phyloP scores from a whole-genome alignment of 2,329 filamentous ascomycete species.

The Ophiocordyceps camponoti-leonardi region DNA sequence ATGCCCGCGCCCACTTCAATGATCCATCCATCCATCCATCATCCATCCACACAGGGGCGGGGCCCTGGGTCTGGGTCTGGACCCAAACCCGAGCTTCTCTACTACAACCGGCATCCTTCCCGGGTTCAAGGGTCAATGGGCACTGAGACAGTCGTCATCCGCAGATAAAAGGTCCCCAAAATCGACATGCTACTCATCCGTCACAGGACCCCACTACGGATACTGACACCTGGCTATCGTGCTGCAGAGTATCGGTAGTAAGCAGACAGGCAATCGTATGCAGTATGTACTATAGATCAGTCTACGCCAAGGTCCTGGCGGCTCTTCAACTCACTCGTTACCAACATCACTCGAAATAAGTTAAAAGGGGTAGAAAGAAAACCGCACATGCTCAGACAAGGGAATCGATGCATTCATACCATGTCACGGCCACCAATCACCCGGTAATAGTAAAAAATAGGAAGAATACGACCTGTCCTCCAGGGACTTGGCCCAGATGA shows the following conservation, averaged over 20 bases:
- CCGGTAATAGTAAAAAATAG: neutral
- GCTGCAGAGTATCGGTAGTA: neutral
- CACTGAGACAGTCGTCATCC: neutral
- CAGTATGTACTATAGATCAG: neutral
- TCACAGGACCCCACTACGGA: neutral
- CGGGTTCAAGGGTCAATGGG: neutral
- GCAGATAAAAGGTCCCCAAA: neutral
- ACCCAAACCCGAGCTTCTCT: too few species aligned
- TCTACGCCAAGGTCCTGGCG: constrained; percentile 1
- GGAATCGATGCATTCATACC: constrained; percentile 1
- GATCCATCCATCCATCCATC: neutral
- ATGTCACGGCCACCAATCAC: neutral
- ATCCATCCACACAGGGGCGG: neutral
- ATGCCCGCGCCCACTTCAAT: neutral
- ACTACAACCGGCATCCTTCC: neutral
- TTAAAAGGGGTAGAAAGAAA: neutral
- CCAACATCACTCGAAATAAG: neutral
- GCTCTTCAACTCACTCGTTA: constrained; percentile 3
- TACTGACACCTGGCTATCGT: neutral
- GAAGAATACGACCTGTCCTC: constrained; percentile 1
- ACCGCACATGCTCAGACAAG: neutral
- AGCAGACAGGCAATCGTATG: neutral
- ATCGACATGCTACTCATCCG: neutral
- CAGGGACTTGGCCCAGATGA: neutral
- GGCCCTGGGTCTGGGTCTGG: too few species aligned